Evolutionary conservation across 345 rosid genomes (phyloP), one percentile per base, ranked within the genome.

Genomic region (Linum usitatissimum): DNA sequence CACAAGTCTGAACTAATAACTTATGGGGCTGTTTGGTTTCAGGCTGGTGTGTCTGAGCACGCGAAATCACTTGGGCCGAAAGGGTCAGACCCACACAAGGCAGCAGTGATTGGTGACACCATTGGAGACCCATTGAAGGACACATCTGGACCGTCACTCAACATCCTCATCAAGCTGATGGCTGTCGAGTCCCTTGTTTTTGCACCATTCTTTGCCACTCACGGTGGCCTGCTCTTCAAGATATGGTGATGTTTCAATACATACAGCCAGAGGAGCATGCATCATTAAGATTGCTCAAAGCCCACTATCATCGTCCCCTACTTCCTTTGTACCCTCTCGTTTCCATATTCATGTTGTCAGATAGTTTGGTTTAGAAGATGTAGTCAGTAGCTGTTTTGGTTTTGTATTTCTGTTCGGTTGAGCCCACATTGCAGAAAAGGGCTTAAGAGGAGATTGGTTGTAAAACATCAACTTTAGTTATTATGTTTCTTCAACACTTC

Each of bases 161-260:
- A 86, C 75, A 83, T 86, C 71, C 74, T 86, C 36, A 86, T 86
- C 72, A 86, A 86, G 83, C 87, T 86, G 65, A 83, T 80, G 93
- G 93, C 93, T 0, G 93, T 86, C 0, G 93, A 86, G 65, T 79
- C 89, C 0, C 66, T 86, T 63, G 93, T 84, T 40, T 86, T 86
- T 45, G 93, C 93, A 14, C 89, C 89, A 0, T 86, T 86, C 79
- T 86, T 83, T 9, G 89, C 92, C 0, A 74, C 87, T 63, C 89
- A 86, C 30, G 92, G 89, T 0, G 92, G 83, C 59, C 55, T 81
- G 53, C 62, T 85, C 49, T 81, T 85, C 77, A 85, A 83, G 60
- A 30, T 59, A 30, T 30, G 62, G 42, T 8, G 34, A 28, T 30
- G 34, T 14, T 15, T 15, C 15, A n/a, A 34, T 23, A 7, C 60